Evolutionary conservation across 805 yeast species (phyloP).

Genomic region (Starmerella davenportii): DNA sequence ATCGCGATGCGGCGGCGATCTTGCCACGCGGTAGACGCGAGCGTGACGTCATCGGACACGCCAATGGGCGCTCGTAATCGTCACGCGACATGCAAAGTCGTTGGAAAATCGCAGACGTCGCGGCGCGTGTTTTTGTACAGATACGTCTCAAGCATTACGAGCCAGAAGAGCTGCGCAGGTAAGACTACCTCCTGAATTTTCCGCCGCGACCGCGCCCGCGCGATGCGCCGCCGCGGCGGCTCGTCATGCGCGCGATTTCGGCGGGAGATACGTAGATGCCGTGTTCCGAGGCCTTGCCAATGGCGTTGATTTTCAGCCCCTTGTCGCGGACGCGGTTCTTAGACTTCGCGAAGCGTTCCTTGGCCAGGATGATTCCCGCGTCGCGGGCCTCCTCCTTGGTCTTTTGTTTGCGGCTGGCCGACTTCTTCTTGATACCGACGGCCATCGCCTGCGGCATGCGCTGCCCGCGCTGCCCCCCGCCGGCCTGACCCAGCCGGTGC

Average conservation of each 20-base stretch:
- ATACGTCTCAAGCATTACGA: too few relatives aligned
- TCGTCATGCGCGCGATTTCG: constrained; percentile 14
- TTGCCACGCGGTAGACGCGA: too few relatives aligned
- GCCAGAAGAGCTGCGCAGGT: too few relatives aligned
- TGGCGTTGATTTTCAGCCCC: constrained; percentile 46
- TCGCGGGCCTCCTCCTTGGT: constrained; percentile 66
- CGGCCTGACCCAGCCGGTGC: constrained; percentile 23
- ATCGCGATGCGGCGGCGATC: too few relatives aligned
- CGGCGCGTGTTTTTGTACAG: too few relatives aligned
- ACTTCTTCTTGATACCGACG: constrained; percentile 57
- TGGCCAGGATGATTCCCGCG: constrained; percentile 77
- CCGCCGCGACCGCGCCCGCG: not conserved
- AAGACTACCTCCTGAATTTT: too few relatives aligned
- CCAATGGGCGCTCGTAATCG: too few relatives aligned
- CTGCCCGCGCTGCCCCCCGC: constrained; percentile 31
- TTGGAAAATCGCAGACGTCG: too few relatives aligned
- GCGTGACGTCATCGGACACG: too few relatives aligned
- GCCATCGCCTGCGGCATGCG: constrained; percentile 81
- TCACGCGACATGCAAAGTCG: too few relatives aligned
- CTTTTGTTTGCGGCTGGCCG: constrained; percentile 30
- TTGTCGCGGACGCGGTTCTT: constrained; percentile 39
- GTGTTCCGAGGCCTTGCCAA: constrained; percentile 17
- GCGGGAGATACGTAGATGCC: constrained; percentile 14
- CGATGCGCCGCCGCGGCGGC: not conserved
- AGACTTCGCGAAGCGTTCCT: constrained; percentile 28